Evolutionary conservation across 2,329 filamentous ascomycete species (phyloP).

Genomic region (Fusarium tuaranense): DNA sequence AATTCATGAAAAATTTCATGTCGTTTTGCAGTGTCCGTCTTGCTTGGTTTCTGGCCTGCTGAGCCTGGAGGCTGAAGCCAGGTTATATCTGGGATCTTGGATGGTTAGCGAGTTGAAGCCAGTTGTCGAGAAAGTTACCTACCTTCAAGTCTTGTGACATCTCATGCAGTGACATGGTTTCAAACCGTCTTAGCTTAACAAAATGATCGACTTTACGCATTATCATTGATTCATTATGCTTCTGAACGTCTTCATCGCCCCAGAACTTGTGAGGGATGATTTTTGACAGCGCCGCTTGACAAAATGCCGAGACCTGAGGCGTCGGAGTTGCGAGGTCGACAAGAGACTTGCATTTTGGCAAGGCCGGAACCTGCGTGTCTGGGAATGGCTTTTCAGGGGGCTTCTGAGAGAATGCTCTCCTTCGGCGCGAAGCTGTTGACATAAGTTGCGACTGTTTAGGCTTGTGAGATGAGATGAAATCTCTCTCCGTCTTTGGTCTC

Average conservation of each 20-base stretch:
- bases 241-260: constrained; percentile 67
- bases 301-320: constrained; percentile 85
- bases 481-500: constrained; percentile 15
- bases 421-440: constrained; percentile 9
- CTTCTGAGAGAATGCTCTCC: constrained; percentile 23
- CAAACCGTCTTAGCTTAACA: constrained; percentile 81
- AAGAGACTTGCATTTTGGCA: constrained; percentile 56
- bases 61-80: constrained; percentile 77
- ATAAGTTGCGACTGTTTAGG: constrained; percentile 4
- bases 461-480: constrained; percentile 4
- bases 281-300: constrained; percentile 77
- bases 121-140: constrained; percentile 13
- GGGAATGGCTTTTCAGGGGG: constrained; percentile 6
- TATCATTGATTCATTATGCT: constrained; percentile 71
- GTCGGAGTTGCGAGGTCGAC: constrained; percentile 76
- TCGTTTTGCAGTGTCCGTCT: constrained; percentile 80
- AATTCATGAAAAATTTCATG: constrained; percentile 85
- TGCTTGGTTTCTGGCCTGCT: constrained; percentile 68
- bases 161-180: constrained; percentile 83
- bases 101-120: not conserved
- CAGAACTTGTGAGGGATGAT: constrained; percentile 83
- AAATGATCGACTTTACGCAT: constrained; percentile 81
- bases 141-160: constrained; percentile 82
- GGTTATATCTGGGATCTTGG: constrained; percentile 72
- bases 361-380: constrained; percentile 11